Evolutionary conservation across 768 basidiomycete genomes (phyloP).

Genomic region (Boletus subcaerulescens): DNA sequence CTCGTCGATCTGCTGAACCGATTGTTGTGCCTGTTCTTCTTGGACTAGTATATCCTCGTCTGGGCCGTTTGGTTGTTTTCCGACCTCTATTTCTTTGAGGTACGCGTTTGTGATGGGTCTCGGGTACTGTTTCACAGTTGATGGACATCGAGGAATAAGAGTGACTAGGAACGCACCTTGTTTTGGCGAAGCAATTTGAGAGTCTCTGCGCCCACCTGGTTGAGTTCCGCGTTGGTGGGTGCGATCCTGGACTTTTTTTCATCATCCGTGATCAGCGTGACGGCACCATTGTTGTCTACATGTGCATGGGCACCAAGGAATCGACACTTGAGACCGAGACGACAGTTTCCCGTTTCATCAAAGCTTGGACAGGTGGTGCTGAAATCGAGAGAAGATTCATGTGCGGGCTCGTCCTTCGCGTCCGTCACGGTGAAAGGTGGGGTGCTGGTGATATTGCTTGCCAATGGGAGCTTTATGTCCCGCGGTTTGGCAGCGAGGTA

Average conservation of each 20-base stretch:
- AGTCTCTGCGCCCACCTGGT: slow-evolving; percentile 57
- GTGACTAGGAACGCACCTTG: slow-evolving; percentile 46
- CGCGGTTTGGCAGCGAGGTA: slow-evolving; percentile 76
- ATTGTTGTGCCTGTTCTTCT: slow-evolving; percentile 15
- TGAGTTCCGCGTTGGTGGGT: slow-evolving; percentile 57
- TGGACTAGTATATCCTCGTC: background rate
- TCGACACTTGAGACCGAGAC: slow-evolving; percentile 81
- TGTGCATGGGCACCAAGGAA: slow-evolving; percentile 78
- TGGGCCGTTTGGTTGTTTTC: slow-evolving; percentile 17
- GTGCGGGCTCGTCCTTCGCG: background rate
- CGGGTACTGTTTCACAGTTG: slow-evolving; percentile 48
- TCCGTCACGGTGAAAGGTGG: slow-evolving; percentile 49
- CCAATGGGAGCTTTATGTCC: slow-evolving; percentile 63
- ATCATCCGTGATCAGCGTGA: slow-evolving; percentile 50
- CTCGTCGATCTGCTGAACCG: background rate
- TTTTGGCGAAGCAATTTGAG: slow-evolving; percentile 63
- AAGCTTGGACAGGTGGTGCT: slow-evolving; percentile 25
- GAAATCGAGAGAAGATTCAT: slow-evolving; percentile 18
- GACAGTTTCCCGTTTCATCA: slow-evolving; percentile 30
- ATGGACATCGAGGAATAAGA: background rate
- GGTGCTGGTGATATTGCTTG: slow-evolving; percentile 39
- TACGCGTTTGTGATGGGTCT: slow-evolving; percentile 63
- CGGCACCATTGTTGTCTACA: slow-evolving; percentile 42
- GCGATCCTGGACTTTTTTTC: slow-evolving; percentile 53
- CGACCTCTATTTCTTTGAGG: slow-evolving; percentile 46